phyloP scores from a whole-genome alignment of 768 basidiomycete genomes.

The Tylopilus balloui region DNA sequence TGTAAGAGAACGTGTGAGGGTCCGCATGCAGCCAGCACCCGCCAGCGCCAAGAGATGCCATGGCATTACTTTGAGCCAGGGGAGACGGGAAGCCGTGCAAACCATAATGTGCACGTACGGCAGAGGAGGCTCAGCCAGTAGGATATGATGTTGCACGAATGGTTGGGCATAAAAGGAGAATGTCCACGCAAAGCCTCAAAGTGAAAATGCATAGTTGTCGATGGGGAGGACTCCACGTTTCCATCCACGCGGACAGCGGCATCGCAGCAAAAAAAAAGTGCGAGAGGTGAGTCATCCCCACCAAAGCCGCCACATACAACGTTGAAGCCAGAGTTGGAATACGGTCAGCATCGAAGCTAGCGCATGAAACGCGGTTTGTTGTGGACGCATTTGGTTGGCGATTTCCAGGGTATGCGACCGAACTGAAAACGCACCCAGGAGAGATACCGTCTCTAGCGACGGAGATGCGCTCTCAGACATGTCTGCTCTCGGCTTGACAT shows the following conservation, averaged over 20 bases:
- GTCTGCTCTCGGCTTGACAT: background rate
- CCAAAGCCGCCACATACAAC: slow-evolving; percentile 22
- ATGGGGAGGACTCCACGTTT: slow-evolving; percentile 27
- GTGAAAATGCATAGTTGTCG: slow-evolving; percentile 17
- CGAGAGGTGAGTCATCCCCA: slow-evolving; percentile 26
- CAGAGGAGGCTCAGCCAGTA: slow-evolving; percentile 20
- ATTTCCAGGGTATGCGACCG: background rate
- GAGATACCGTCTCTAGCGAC: slow-evolving; percentile 14
- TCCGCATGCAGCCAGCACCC: slow-evolving; percentile 19
- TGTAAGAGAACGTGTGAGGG: too few relatives aligned
- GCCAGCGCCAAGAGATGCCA: background rate
- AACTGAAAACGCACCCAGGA: slow-evolving; percentile 15
- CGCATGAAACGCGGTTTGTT: slow-evolving; percentile 20
- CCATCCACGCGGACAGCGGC: slow-evolving; percentile 7
- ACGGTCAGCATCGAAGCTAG: slow-evolving; percentile 18
- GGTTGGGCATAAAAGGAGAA: background rate
- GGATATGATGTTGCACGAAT: slow-evolving; percentile 12
- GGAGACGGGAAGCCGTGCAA: slow-evolving; percentile 26
- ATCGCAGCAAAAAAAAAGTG: slow-evolving; percentile 13
- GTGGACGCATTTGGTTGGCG: background rate
- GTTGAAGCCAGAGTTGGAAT: slow-evolving; percentile 27
- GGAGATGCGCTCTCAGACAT: slow-evolving; percentile 1
- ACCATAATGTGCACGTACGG: slow-evolving; percentile 27
- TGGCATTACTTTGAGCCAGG: slow-evolving; percentile 7
- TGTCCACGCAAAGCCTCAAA: slow-evolving; percentile 11